A percentile compares a stretch with the other conserved stretches of the same genome.
Conservation (phyloP, 2,329 filamentous ascomycete species). For the Aspergillaceae sp. region DNA sequence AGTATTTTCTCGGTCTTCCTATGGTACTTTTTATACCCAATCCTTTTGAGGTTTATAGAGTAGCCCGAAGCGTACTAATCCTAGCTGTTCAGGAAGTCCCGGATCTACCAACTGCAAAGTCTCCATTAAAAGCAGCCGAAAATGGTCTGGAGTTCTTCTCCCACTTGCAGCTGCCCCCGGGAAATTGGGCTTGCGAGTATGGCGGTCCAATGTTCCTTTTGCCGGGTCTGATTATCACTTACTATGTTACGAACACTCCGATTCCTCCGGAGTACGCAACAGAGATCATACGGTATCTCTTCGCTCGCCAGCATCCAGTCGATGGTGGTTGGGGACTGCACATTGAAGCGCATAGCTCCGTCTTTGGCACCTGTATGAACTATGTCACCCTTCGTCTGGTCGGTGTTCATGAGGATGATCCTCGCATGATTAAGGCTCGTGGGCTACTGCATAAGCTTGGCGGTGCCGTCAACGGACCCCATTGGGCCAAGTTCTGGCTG, state of each 20-base stretch:
- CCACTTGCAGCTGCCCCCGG: slow-evolving; percentile 75
- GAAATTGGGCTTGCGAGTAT: slow-evolving; percentile 96
- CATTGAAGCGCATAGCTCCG: slow-evolving; percentile 85
- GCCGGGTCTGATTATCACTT: slow-evolving; percentile 73
- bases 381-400: slow-evolving; percentile 74
- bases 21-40: slow-evolving; percentile 47
- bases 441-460: slow-evolving; percentile 75
- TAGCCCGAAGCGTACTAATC: background rate
- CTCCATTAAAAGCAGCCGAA: slow-evolving; percentile 63
- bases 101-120: slow-evolving; percentile 59
- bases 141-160: slow-evolving; percentile 88
- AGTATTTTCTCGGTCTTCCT: slow-evolving; percentile 73
- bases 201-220: slow-evolving; percentile 95
- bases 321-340: slow-evolving; percentile 98
- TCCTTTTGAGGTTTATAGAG: background rate
- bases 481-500: slow-evolving; percentile 98
- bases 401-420: slow-evolving; percentile 74
- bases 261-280: slow-evolving; percentile 71
- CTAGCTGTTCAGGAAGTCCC: slow-evolving; percentile 57
- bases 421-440: slow-evolving; percentile 76
- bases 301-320: slow-evolving; percentile 70
- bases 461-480: slow-evolving; percentile 72
- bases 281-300: slow-evolving; percentile 88
- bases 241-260: slow-evolving; percentile 81
- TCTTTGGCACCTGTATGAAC: slow-evolving; percentile 84